These are phyloP conservation scores for Thelephora terrestris DNA, from an alignment of 1,284 basidiomycete species.

Conservation along the genomic window DNA sequence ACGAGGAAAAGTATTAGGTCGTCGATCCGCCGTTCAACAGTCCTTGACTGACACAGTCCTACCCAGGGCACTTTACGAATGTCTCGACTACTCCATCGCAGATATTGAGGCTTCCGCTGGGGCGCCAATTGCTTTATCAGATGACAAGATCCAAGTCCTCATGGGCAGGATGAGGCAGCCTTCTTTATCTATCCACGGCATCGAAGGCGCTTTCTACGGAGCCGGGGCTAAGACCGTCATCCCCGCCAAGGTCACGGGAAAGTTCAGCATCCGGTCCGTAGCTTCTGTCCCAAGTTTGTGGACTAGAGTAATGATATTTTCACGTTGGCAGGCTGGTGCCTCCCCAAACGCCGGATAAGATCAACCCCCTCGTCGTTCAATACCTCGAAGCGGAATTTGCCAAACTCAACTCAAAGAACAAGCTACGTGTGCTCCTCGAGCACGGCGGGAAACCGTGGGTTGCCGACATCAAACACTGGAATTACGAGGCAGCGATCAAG, in stretches of 20 bases:
- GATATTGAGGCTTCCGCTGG: constrained; percentile 83
- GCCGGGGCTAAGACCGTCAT: constrained; percentile 93
- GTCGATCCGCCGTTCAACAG: not conserved
- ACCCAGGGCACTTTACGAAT: constrained; percentile 52
- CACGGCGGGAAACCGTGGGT: constrained; percentile 92
- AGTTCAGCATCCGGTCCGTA: constrained; percentile 84
- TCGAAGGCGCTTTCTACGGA: constrained; percentile 93
- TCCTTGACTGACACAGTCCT: not conserved
- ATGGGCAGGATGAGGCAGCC: constrained; percentile 90
- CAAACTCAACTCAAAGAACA: constrained; percentile 82
- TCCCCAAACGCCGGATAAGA: constrained; percentile 73
- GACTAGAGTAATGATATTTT: not conserved
- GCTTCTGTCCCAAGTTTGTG: not conserved
- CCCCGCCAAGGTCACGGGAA: constrained; percentile 81
- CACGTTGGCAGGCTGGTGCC: constrained; percentile 72
- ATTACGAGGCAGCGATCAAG: constrained; percentile 83
- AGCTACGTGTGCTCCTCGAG: constrained; percentile 51
- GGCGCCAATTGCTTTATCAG: constrained; percentile 64
- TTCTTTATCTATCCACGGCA: constrained; percentile 89
- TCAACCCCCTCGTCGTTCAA: constrained; percentile 62
- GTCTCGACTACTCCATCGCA: constrained; percentile 62
- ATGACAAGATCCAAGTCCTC: constrained; percentile 76
- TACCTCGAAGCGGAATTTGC: constrained; percentile 76
- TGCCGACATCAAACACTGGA: constrained; percentile 82
- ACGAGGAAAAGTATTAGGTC: constrained; percentile 57